phyloP scores from a whole-genome alignment of 176 grass and related monocot species.

The Cenchrus fungigraminus region DNA sequence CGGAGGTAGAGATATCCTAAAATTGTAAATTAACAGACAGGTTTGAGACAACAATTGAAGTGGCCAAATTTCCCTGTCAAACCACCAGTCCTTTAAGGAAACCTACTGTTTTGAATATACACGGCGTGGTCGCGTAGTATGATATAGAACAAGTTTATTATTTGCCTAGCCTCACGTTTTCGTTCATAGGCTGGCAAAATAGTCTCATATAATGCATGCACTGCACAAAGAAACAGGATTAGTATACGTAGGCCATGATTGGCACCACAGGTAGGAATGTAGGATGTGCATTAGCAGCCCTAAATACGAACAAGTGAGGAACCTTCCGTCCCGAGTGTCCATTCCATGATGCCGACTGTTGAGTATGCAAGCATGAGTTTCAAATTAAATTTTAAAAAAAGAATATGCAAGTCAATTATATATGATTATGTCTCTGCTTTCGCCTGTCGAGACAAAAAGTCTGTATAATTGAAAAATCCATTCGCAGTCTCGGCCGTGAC shows the following conservation, averaged over 20 bases:
- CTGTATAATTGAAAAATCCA: not conserved
- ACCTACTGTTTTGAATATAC: constrained; percentile 29
- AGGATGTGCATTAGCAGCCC: constrained; percentile 17
- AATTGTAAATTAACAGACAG: not conserved
- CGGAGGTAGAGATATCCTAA: too few species aligned
- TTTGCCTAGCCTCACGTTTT: not conserved
- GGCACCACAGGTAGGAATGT: not conserved
- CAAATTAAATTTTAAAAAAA: too few species aligned
- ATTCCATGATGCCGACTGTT: constrained; percentile 12
- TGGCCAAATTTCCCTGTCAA: not conserved
- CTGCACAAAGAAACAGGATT: not conserved
- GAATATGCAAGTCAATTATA: not conserved
- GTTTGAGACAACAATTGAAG: not conserved
- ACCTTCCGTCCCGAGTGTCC: constrained; percentile 45
- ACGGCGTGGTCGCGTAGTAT: not conserved
- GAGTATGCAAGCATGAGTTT: not conserved
- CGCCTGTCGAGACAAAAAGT: not conserved
- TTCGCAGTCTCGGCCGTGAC: not conserved
- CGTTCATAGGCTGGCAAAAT: not conserved
- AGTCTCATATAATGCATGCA: not conserved
- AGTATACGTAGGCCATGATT: not conserved
- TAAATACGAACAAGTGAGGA: constrained; percentile 4
- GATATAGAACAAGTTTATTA: not conserved
- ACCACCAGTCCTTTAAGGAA: not conserved
- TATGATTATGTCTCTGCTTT: constrained; percentile 18